Conservation (phyloP, 805 yeast species). For the Saccharomycopsis sp. region DNA sequence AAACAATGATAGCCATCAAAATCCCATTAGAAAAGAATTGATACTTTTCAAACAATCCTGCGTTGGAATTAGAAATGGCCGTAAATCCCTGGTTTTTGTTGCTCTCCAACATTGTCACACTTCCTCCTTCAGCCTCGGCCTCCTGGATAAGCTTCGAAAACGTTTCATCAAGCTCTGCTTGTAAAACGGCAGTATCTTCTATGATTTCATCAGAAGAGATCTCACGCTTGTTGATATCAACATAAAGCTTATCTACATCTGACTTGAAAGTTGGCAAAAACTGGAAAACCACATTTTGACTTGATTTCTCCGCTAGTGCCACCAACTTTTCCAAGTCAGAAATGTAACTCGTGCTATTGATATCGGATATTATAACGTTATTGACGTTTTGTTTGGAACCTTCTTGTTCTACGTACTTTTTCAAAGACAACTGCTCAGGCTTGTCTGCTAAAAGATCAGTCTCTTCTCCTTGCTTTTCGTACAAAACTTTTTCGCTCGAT, state of each 20-base stretch:
- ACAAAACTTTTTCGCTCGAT: neutral
- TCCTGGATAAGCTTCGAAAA: conserved; percentile 17
- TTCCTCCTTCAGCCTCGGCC: conserved; percentile 14
- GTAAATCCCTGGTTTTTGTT: neutral
- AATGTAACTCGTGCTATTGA: neutral
- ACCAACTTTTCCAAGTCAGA: neutral
- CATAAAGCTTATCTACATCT: neutral
- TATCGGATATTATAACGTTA: neutral
- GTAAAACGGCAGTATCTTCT: conserved; percentile 7
- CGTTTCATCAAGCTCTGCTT: conserved; percentile 11
- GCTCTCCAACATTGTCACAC: conserved; percentile 7
- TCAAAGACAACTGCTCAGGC: neutral
- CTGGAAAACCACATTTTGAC: neutral
- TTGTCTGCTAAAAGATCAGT: neutral
- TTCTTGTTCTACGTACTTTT: neutral
- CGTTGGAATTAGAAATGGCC: conserved; percentile 17
- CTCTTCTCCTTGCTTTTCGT: neutral
- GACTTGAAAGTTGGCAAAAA: neutral
- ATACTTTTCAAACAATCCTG: conserved; percentile 55
- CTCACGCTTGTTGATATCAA: neutral
- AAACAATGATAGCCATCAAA: conserved; percentile 56
- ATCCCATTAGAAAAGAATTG: conserved; percentile 71
- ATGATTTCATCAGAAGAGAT: conserved; percentile 10
- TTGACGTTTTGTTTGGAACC: neutral
- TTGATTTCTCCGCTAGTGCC: neutral